Evolutionary conservation across 805 yeast species (phyloP).

Genomic region (Kluyveromyces siamensis): DNA sequence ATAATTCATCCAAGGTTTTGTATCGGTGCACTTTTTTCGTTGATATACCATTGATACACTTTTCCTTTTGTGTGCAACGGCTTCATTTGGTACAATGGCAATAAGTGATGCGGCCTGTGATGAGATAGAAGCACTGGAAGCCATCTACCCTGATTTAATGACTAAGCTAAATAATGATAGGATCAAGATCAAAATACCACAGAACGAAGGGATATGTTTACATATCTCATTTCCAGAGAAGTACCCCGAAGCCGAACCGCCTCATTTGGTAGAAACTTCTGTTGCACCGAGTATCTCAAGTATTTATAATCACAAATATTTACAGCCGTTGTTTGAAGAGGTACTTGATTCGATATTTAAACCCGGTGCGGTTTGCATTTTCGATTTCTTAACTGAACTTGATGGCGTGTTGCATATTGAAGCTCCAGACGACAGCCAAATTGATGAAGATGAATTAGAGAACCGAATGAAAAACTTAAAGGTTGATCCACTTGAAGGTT

Average conservation of each 20-base stretch:
- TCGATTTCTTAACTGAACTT: constrained; percentile 65
- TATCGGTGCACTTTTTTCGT: neutral
- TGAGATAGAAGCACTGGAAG: constrained; percentile 75
- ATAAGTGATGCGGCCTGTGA: constrained; percentile 29
- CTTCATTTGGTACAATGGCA: neutral
- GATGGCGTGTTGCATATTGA: constrained; percentile 41
- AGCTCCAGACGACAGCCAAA: constrained; percentile 13
- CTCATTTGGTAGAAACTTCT: constrained; percentile 52
- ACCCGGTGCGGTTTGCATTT: constrained; percentile 65
- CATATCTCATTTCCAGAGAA: constrained; percentile 60
- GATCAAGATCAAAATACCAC: constrained; percentile 47
- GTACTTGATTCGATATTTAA: constrained; percentile 45
- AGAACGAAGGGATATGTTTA: constrained; percentile 50
- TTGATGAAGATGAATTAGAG: constrained; percentile 10
- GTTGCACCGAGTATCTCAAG: constrained; percentile 25
- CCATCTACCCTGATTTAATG: constrained; percentile 70
- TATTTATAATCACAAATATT: constrained; percentile 37
- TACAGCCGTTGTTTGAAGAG: constrained; percentile 39
- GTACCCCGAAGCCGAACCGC: constrained; percentile 58
- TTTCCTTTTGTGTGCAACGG: neutral
- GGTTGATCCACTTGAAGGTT: constrained; percentile 50
- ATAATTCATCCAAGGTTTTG: neutral
- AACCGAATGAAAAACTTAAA: neutral
- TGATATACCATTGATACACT: neutral
- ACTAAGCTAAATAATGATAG: constrained; percentile 27